These are phyloP conservation scores for Nothomitra cinnamomea DNA, from an alignment of 2,329 filamentous ascomycete genomes.

Conservation along the genomic window DNA sequence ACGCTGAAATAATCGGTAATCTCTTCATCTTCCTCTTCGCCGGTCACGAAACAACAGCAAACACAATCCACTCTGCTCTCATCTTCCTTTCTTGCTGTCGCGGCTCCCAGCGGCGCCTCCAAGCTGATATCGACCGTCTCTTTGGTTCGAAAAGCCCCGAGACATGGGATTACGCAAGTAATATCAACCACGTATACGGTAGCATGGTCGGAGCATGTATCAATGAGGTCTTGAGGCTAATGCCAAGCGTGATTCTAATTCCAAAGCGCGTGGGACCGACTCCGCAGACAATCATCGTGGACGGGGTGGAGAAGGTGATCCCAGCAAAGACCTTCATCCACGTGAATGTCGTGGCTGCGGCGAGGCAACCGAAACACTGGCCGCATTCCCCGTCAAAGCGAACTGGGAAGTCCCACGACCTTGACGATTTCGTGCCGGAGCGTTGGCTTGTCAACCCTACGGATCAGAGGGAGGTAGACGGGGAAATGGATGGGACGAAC, in stretches of 20 bases:
- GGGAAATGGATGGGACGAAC: no score
- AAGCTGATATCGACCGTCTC: constrained; percentile 50
- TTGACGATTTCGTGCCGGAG: constrained; percentile 53
- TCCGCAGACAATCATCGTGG: constrained; percentile 39
- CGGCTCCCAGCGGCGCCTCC: constrained; percentile 44
- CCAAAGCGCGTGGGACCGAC: constrained; percentile 39
- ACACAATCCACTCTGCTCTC: constrained; percentile 54
- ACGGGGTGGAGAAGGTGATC: constrained; percentile 39
- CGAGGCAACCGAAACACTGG: constrained; percentile 60
- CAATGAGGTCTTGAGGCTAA: constrained; percentile 58
- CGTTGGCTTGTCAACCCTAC: constrained; percentile 36
- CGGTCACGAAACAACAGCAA: constrained; percentile 68
- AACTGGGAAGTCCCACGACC: constrained; percentile 4
- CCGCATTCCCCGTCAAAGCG: constrained; percentile 27
- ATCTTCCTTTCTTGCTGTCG: constrained; percentile 50
- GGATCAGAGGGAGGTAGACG: no score
- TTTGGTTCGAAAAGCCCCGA: constrained; percentile 39
- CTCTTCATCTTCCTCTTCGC: constrained; percentile 47
- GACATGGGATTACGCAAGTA: constrained; percentile 54
- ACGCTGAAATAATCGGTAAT: constrained; percentile 55
- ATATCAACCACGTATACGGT: constrained; percentile 46
- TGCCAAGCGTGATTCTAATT: constrained; percentile 53
- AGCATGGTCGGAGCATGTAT: constrained; percentile 60
- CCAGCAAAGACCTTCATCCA: constrained; percentile 39
- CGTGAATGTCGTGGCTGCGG: constrained; percentile 37